A percentile compares a stretch with the other conserved stretches of the same genome.
phyloP scores from a whole-genome alignment of 495 filamentous ascomycete genomes.

The Diplogelasinospora grovesii region DNA sequence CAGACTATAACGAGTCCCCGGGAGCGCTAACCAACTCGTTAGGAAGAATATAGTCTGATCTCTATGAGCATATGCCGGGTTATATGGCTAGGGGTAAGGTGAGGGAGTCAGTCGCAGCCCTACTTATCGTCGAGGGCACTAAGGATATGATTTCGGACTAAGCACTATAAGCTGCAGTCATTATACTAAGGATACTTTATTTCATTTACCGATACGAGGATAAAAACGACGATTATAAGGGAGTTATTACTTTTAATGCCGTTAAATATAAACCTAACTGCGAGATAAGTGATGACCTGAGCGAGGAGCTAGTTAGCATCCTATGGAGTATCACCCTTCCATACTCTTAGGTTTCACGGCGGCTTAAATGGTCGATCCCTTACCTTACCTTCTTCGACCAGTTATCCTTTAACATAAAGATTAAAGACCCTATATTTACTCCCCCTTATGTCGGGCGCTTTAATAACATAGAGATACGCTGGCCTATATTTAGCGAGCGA shows the following conservation, averaged over 20 bases:
- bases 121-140: conserved; percentile 42
- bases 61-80: conserved; percentile 48
- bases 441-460: conserved; percentile 42
- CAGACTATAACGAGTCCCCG: conserved; percentile 41
- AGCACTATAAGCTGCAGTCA: conserved; percentile 46
- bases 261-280: conserved; percentile 31
- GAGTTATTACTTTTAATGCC: conserved; percentile 33
- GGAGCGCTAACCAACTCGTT: conserved; percentile 41
- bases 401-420: conserved; percentile 45
- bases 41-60: conserved; percentile 46
- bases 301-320: conserved; percentile 43
- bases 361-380: conserved; percentile 41
- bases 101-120: conserved; percentile 39
- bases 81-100: conserved; percentile 43
- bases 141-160: conserved; percentile 43
- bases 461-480: conserved; percentile 47
- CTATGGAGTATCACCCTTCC: conserved; percentile 41
- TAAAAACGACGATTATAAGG: conserved; percentile 45
- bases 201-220: conserved; percentile 46
- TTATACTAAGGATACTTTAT: conserved; percentile 44
- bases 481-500: conserved; percentile 45
- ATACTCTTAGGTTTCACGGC: conserved; percentile 39
- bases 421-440: conserved; percentile 37
- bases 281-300: conserved; percentile 42
- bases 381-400: conserved; percentile 47